phyloP scores from a whole-genome alignment of 2,329 filamentous ascomycete genomes.

The Apiospora aurea region DNA sequence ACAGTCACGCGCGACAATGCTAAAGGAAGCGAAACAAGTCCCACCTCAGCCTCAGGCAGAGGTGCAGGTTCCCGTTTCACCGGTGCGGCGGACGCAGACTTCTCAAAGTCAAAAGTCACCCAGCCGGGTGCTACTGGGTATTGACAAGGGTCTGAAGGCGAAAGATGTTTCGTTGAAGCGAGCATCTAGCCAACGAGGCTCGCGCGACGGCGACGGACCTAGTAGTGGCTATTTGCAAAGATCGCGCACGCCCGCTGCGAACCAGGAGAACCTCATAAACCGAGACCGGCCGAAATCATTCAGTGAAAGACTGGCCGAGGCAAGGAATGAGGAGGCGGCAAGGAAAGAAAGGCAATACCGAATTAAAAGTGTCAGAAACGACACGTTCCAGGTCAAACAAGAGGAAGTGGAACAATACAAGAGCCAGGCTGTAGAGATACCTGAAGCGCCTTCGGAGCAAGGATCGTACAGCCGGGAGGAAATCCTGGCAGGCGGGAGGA shows the following conservation, averaged over 20 bases:
- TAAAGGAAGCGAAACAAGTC: slow-evolving; percentile 30
- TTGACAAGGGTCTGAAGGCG: slow-evolving; percentile 85
- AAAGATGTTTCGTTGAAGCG: slow-evolving; percentile 85
- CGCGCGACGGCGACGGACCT: slow-evolving; percentile 38
- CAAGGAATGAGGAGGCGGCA: slow-evolving; percentile 62
- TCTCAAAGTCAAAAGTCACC: slow-evolving; percentile 72
- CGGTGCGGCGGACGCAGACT: slow-evolving; percentile 67
- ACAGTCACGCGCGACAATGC: slow-evolving; percentile 32
- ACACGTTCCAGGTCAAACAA: slow-evolving; percentile 63
- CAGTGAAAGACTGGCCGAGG: slow-evolving; percentile 83
- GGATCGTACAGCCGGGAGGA: slow-evolving; percentile 70
- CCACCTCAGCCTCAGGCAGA: slow-evolving; percentile 43
- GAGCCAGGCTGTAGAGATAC: slow-evolving; percentile 60
- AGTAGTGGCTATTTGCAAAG: slow-evolving; percentile 52
- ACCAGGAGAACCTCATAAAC: slow-evolving; percentile 37
- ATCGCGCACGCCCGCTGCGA: slow-evolving; percentile 48
- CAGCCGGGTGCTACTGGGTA: slow-evolving; percentile 80
- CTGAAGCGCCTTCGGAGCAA: slow-evolving; percentile 54
- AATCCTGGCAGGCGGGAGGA: slow-evolving; percentile 52
- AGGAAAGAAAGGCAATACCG: slow-evolving; percentile 59
- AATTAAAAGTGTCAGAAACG: slow-evolving; percentile 60
- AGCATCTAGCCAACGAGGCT: slow-evolving; percentile 59
- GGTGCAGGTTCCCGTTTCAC: slow-evolving; percentile 78
- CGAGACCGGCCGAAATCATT: slow-evolving; percentile 65
- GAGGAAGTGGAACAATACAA: slow-evolving; percentile 68